Evolutionary conservation across 768 basidiomycete species (phyloP).

Genomic region (Phanerodontia chrysosporium): DNA sequence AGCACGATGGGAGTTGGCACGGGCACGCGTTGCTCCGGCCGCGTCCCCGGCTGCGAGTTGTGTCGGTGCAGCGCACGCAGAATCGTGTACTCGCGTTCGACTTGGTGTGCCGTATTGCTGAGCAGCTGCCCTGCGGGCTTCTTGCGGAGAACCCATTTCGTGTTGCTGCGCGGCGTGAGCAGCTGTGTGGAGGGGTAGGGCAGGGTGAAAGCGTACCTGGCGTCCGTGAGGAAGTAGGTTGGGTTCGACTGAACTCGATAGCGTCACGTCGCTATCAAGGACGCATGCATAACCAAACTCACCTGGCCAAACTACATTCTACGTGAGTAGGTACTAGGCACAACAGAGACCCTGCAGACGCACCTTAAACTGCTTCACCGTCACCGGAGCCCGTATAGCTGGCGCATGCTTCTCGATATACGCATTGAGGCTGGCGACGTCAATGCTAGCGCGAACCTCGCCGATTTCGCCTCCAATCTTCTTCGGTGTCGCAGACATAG

Average conservation of each 20-base stretch:
- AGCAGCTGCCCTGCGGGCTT: conserved; percentile 87
- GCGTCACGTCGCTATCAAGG: not conserved
- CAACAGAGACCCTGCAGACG: conserved; percentile 19
- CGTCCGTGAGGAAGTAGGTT: conserved; percentile 88
- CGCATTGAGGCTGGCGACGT: conserved; percentile 55
- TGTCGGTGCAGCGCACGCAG: conserved; percentile 72
- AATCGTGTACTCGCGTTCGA: conserved; percentile 89
- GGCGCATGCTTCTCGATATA: conserved; percentile 60
- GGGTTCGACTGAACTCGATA: conserved; percentile 73
- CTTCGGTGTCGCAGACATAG: conserved; percentile 24
- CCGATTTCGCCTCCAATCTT: conserved; percentile 77
- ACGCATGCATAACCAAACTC: conserved; percentile 18
- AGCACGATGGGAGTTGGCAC: conserved; percentile 81
- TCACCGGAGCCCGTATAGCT: conserved; percentile 57
- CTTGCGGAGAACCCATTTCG: conserved; percentile 78
- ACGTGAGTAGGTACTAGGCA: not conserved
- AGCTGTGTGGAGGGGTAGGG: not conserved
- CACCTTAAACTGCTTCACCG: conserved; percentile 92
- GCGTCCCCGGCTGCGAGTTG: conserved; percentile 53
- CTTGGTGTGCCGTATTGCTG: conserved; percentile 89
- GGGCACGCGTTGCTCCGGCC: conserved; percentile 57
- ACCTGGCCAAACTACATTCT: conserved; percentile 79
- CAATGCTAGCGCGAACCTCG: conserved; percentile 64
- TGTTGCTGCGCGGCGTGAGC: conserved; percentile 3
- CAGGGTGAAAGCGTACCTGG: conserved; percentile 41